These are phyloP conservation scores for Kondoa subrosea DNA, from an alignment of 768 basidiomycete genomes.

Conservation along the genomic window DNA sequence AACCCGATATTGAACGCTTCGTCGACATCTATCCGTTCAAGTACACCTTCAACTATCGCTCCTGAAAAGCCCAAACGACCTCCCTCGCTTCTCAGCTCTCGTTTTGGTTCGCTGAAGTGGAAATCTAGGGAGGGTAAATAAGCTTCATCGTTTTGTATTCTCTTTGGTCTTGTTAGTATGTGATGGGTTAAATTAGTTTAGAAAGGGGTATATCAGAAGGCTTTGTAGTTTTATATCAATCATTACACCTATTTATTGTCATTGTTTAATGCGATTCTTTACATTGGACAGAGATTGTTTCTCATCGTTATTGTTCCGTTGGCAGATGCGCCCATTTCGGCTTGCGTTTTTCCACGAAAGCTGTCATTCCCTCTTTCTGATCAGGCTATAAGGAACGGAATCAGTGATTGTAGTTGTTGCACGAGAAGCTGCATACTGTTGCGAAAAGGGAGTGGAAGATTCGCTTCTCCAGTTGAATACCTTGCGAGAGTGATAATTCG, in stretches of 20 bases:
- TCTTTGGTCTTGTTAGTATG: no score
- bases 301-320: neutral
- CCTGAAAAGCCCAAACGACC: neutral
- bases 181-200: no score
- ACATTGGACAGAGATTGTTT: neutral
- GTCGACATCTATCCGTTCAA: neutral
- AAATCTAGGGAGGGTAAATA: neutral
- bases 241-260: no score
- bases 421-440: constrained; percentile 36
- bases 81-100: neutral
- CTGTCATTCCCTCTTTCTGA: constrained; percentile 54
- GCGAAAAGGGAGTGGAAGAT: constrained; percentile 85
- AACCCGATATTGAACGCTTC: neutral
- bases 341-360: constrained; percentile 86
- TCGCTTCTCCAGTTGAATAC: constrained; percentile 68
- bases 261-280: no score
- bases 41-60: neutral
- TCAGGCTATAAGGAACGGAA: constrained; percentile 20
- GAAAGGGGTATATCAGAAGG: no score
- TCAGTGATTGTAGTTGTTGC: constrained; percentile 9
- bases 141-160: neutral
- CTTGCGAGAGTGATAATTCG: constrained; percentile 64
- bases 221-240: no score
- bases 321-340: constrained; percentile 53
- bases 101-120: constrained; percentile 3